These are phyloP conservation scores for Moricandia arvensis DNA, from an alignment of 345 rosid genomes.

Conservation along the genomic window DNA sequence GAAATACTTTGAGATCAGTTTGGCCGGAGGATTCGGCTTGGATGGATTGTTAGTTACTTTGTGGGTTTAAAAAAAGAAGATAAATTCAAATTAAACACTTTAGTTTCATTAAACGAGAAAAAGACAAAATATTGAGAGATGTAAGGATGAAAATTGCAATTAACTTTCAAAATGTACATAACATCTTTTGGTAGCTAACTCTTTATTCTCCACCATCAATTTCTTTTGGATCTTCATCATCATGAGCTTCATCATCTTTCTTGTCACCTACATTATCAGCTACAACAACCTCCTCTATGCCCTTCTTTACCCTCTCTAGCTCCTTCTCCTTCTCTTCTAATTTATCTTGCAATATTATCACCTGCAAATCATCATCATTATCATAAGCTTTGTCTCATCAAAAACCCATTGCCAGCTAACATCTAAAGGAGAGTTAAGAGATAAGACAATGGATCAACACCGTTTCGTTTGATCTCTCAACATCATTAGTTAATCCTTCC, in stretches of 20 bases:
- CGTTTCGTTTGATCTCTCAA: constrained; percentile 87
- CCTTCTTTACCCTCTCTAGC: constrained; percentile 47
- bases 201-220: constrained; percentile 34
- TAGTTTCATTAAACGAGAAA: background rate
- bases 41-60: background rate
- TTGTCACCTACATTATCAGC: constrained; percentile 32
- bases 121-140: background rate
- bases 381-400: background rate
- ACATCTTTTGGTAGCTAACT: constrained; percentile 24
- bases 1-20: constrained; percentile 82
- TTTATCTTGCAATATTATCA: constrained; percentile 66
- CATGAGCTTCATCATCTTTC: constrained; percentile 30
- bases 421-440: background rate
- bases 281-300: constrained; percentile 31
- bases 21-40: background rate
- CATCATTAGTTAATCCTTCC: constrained; percentile 76
- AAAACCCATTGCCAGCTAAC: background rate
- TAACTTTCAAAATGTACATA: constrained; percentile 25
- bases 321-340: constrained; percentile 67
- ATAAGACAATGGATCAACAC: constrained; percentile 38
- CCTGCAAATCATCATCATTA: constrained; percentile 43
- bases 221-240: constrained; percentile 34
- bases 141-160: constrained; percentile 16
- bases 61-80: background rate
- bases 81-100: constrained; percentile 2